Conservation (phyloP, 2,329 filamentous ascomycete species). For the Exophiala mesophila region DNA sequence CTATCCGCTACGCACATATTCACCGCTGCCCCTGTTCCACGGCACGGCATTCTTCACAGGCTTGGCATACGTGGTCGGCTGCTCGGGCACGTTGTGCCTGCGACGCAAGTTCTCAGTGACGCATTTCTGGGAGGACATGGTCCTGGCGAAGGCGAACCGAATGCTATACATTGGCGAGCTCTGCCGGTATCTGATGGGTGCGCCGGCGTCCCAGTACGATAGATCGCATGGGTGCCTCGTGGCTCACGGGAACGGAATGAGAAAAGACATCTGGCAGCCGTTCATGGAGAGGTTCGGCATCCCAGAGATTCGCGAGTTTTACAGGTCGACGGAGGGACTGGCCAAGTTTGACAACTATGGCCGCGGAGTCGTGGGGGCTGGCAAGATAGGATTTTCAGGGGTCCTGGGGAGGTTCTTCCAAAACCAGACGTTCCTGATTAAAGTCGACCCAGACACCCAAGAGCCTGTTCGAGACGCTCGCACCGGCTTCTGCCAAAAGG, state of each 20-base stretch:
- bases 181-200: too few relatives aligned
- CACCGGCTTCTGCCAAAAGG: constrained; percentile 63
- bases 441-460: constrained; percentile 67
- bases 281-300: constrained; percentile 49
- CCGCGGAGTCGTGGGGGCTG: constrained; percentile 19
- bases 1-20: constrained; percentile 40
- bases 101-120: too few relatives aligned
- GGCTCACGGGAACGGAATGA: constrained; percentile 77
- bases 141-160: too few relatives aligned
- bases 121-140: too few relatives aligned
- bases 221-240: constrained; percentile 60
- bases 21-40: constrained; percentile 44
- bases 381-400: constrained; percentile 44
- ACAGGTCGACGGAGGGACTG: constrained; percentile 69
- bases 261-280: constrained; percentile 76
- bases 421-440: constrained; percentile 57
- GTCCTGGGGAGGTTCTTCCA: constrained; percentile 50
- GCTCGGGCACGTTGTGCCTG: constrained; percentile 36
- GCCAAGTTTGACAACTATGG: constrained; percentile 53
- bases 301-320: constrained; percentile 63
- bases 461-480: constrained; percentile 60
- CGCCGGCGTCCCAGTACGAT: constrained; percentile 64
- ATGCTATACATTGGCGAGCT: too few relatives aligned
- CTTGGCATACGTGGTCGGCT: constrained; percentile 38
- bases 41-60: constrained; percentile 44